Evolutionary conservation across 441 rosid genomes (phyloP).

Genomic region (Bocquillonia castaneifolia): DNA sequence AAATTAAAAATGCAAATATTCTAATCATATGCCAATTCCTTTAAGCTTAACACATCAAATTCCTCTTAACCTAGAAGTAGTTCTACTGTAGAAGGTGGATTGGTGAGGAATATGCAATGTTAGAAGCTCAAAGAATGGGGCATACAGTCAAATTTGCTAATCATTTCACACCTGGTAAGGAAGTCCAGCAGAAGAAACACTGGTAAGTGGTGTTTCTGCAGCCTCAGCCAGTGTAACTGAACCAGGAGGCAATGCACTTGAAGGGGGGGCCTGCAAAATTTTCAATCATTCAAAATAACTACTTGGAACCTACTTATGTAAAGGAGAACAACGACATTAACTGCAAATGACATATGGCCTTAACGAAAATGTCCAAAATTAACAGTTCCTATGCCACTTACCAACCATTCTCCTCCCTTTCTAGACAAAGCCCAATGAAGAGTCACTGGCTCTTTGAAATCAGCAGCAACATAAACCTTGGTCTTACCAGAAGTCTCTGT

Average conservation of each 20-base stretch:
- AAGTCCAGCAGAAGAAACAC: slow-evolving; percentile 40
- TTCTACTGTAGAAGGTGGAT: neutral
- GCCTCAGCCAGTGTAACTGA: slow-evolving; percentile 57
- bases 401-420: slow-evolving; percentile 86
- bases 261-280: slow-evolving; percentile 76
- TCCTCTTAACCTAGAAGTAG: neutral
- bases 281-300: slow-evolving; percentile 23
- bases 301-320: slow-evolving; percentile 15
- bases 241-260: slow-evolving; percentile 58
- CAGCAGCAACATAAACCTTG: slow-evolving; percentile 66
- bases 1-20: slow-evolving; percentile 20
- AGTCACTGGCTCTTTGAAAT: slow-evolving; percentile 59
- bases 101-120: slow-evolving; percentile 2
- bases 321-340: slow-evolving; percentile 17
- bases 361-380: slow-evolving; percentile 10
- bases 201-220: slow-evolving; percentile 56
- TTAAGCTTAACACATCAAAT: neutral
- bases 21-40: neutral
- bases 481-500: slow-evolving; percentile 56
- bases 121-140: slow-evolving; percentile 16
- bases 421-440: slow-evolving; percentile 97
- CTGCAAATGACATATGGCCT: slow-evolving; percentile 19
- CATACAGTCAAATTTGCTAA: slow-evolving; percentile 17
- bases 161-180: slow-evolving; percentile 52
- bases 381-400: slow-evolving; percentile 38